Percentiles rank a stretch among this genome's conserved stretches.
Evolutionary conservation across 2,329 filamentous ascomycete species (phyloP).

Genomic region (Cryphonectria naterciae): DNA sequence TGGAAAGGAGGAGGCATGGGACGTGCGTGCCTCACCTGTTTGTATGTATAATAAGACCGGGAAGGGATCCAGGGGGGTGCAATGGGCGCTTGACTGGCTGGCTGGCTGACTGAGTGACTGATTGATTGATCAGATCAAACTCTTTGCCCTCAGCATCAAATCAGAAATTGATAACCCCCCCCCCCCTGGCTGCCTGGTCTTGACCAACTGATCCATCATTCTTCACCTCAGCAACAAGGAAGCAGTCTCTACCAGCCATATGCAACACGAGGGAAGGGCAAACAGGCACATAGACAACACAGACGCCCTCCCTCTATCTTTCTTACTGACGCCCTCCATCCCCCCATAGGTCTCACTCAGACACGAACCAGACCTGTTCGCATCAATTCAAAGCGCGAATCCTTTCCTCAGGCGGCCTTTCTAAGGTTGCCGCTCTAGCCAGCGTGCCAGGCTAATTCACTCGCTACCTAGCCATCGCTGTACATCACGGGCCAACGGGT

Average conservation of each 20-base stretch:
- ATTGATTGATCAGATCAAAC: slow-evolving; percentile 3
- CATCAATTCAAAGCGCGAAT: background rate
- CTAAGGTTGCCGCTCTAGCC: slow-evolving; percentile 5
- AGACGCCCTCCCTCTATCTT: background rate
- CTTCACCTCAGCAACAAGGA: background rate
- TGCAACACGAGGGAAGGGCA: background rate
- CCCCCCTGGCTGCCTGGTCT: background rate
- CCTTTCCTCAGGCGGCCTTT: slow-evolving; percentile 1
- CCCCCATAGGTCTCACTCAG: background rate
- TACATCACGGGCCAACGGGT: background rate
- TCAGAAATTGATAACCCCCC: background rate
- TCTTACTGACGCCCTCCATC: background rate
- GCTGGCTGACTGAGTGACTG: background rate
- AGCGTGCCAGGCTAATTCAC: background rate
- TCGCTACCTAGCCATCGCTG: background rate
- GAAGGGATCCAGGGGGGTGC: background rate
- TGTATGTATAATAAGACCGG: slow-evolving; percentile 6
- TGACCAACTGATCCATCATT: background rate
- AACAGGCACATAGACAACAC: background rate
- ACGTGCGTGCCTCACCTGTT: slow-evolving; percentile 4
- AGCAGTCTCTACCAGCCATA: background rate
- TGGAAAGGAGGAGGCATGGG: background rate
- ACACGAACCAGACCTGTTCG: background rate
- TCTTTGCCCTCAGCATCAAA: background rate
- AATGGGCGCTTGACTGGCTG: slow-evolving; percentile 4